Evolutionary conservation across 805 yeast species (phyloP).

Genomic region (Isabelozyma pseudorhagii): DNA sequence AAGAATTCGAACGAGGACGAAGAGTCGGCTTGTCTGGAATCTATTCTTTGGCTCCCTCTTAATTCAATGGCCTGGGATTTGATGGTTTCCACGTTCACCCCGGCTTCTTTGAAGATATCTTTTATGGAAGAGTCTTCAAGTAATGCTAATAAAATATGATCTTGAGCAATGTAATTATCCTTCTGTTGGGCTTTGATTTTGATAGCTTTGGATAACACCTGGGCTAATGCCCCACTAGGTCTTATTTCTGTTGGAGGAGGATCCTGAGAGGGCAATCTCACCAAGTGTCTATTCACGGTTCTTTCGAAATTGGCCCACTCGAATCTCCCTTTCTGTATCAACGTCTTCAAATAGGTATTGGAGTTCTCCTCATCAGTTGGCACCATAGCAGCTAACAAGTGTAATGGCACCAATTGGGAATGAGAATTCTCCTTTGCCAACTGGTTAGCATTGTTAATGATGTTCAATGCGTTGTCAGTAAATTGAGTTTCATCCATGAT

Average conservation of each 20-base stretch:
- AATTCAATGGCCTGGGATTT: conserved; percentile 75
- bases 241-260: conserved; percentile 86
- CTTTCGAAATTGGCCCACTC: conserved; percentile 84
- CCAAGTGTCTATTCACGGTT: conserved; percentile 74
- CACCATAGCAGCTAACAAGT: conserved; percentile 88
- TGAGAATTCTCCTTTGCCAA: conserved; percentile 67
- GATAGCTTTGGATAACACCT: conserved; percentile 68
- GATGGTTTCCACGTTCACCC: conserved; percentile 65
- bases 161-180: conserved; percentile 90
- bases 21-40: conserved; percentile 91
- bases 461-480: conserved; percentile 88
- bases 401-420: conserved; percentile 76
- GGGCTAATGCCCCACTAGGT: conserved; percentile 74
- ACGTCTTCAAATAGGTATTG: conserved; percentile 65
- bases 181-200: conserved; percentile 84
- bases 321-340: conserved; percentile 80
- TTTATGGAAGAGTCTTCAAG: conserved; percentile 74
- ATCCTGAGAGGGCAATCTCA: conserved; percentile 78
- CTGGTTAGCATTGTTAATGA: conserved; percentile 75
- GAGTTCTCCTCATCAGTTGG: conserved; percentile 75
- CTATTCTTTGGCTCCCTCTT: conserved; percentile 90
- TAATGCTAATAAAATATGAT: conserved; percentile 82
- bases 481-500: conserved; percentile 70
- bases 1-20: conserved; percentile 80
- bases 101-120: conserved; percentile 66